Evolutionary conservation across 306 rosid species (phyloP).

Genomic region (Prunus mongolica): DNA sequence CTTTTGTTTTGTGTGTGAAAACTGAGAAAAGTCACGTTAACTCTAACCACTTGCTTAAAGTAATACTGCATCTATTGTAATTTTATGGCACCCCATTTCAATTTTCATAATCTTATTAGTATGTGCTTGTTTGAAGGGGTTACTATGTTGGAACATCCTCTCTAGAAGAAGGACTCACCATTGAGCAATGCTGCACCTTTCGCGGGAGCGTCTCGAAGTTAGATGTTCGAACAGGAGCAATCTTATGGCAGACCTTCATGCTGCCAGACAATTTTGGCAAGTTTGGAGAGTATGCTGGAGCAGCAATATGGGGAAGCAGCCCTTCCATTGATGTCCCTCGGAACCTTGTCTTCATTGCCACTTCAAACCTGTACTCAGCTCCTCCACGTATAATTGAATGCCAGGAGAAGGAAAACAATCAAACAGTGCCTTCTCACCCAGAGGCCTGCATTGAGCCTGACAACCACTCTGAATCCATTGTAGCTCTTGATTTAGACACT

Average conservation of each 20-base stretch:
- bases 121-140: slow-evolving; percentile 8
- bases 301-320: slow-evolving; percentile 76
- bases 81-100: not conserved
- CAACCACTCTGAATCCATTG: slow-evolving; percentile 50
- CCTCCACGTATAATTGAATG: slow-evolving; percentile 39
- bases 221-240: slow-evolving; percentile 27
- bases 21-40: not conserved
- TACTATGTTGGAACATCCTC: slow-evolving; percentile 42
- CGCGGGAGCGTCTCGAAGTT: slow-evolving; percentile 50
- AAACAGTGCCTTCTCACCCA: slow-evolving; percentile 29
- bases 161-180: slow-evolving; percentile 28
- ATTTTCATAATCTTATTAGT: not conserved
- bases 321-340: slow-evolving; percentile 52
- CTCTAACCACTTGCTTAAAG: not conserved
- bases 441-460: slow-evolving; percentile 57
- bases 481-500: slow-evolving; percentile 55
- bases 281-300: slow-evolving; percentile 45
- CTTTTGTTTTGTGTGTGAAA: not conserved
- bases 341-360: slow-evolving; percentile 49
- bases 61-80: not conserved
- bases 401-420: slow-evolving; percentile 45
- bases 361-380: slow-evolving; percentile 58
- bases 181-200: slow-evolving; percentile 49
- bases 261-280: slow-evolving; percentile 45
- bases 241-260: slow-evolving; percentile 59